Evolutionary conservation across 2,329 filamentous ascomycete genomes (phyloP).

Genomic region (Podosphaera aphanis): DNA sequence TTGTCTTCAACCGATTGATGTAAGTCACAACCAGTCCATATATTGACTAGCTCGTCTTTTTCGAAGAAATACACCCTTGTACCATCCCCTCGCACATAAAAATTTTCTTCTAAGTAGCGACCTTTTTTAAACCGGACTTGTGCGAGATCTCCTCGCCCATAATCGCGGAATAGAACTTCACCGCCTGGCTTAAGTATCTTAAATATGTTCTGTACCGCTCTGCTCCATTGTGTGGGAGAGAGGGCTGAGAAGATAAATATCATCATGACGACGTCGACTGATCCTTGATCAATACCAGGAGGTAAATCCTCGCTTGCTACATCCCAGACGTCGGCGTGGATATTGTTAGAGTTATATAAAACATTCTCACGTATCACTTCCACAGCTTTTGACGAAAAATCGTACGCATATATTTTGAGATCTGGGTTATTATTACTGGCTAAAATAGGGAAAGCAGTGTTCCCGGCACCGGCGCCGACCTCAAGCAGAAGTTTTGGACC

Average conservation of each 20-base stretch:
- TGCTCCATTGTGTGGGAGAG: slow-evolving; percentile 60
- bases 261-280: slow-evolving; percentile 76
- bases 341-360: slow-evolving; percentile 45
- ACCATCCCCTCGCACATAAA: slow-evolving; percentile 86
- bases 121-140: slow-evolving; percentile 96
- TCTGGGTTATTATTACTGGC: slow-evolving; percentile 60
- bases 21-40: slow-evolving; percentile 38
- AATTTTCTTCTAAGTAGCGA: slow-evolving; percentile 84
- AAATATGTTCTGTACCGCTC: slow-evolving; percentile 61
- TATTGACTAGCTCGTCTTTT: slow-evolving; percentile 50
- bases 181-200: slow-evolving; percentile 74
- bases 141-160: slow-evolving; percentile 81
- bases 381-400: slow-evolving; percentile 88
- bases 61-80: slow-evolving; percentile 97
- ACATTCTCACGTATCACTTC: slow-evolving; percentile 70
- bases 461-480: slow-evolving; percentile 85
- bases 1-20: slow-evolving; percentile 3
- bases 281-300: slow-evolving; percentile 50
- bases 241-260: slow-evolving; percentile 96
- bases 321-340: slow-evolving; percentile 92
- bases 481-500: slow-evolving; percentile 56
- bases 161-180: slow-evolving; percentile 87
- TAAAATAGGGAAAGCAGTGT: slow-evolving; percentile 83
- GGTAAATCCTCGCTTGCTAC: slow-evolving; percentile 50
- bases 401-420: slow-evolving; percentile 75